Base-by-base conservation (phyloP, 2,329 filamentous ascomycete genomes). In the Pseudodiploospora longispora region DNA sequence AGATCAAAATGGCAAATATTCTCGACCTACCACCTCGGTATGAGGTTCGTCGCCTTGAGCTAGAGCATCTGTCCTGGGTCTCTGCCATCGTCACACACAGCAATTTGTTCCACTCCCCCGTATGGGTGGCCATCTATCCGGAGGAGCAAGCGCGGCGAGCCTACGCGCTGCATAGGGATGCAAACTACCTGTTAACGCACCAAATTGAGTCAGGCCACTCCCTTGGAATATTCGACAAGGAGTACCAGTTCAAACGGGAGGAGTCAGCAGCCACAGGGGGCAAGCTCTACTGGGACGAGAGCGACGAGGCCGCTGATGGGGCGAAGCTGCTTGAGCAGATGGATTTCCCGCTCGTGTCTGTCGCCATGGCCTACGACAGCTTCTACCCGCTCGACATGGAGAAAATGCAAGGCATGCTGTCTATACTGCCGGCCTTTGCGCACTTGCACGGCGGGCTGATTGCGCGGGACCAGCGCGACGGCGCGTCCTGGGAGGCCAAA, bases 341-440 rank as follows among this genome's bases (percentile, higher is more conserved):
- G 59, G 59, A 61, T 40, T 62, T 62, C 39, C 58, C 58, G 1
- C 50, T 61, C 6, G 58, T 59, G 2, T 59, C 54, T 7, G 42
- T 62, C 27, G 59, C 58, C 2, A 47, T 62, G 12, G 50, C 57
- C 4, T 60, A 55, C 41, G 59, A 63, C 42, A 50, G 49, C 34
- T 41, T 48, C 38, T 34, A 48, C 4, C 27, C 44, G 1, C 41
- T 54, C 19, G 49, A 57, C 40, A 12, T 30, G 12, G 38, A 44
- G 7, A 44, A 46, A 27, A 42, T 51, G 44, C 29, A 4, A 4
- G 40, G 33, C 1, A 9, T 52, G 10, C 10, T 49, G 19, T 33
- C 9, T 2, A 19, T 31, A 3, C 38, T 50, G 9, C 50, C 50
- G 36, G n/a, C 10, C 2, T 42, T 36, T 10, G 27, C 27, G 10